Percentiles rank a stretch among this genome's conserved stretches.
Evolutionary conservation across 768 basidiomycete genomes (phyloP).

Genomic region (Suillus subalutaceus): DNA sequence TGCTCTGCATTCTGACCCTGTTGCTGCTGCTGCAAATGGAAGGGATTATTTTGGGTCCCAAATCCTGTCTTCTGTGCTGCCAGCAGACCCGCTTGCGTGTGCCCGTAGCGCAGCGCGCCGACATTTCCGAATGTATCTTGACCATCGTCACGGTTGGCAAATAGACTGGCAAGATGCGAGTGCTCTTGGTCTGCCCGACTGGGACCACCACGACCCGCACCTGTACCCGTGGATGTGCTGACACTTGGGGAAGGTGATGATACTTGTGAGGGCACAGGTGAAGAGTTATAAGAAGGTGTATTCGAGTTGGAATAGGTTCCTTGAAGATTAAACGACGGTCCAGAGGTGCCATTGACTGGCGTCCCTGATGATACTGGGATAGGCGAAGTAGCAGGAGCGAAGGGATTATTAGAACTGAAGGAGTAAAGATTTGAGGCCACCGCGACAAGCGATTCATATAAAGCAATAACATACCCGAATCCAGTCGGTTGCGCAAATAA

Average conservation of each 20-base stretch:
- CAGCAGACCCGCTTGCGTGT: conserved; percentile 56
- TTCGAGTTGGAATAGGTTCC: conserved; percentile 63
- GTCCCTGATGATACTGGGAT: conserved; percentile 35
- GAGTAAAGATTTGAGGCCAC: conserved; percentile 28
- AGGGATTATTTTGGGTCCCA: conserved; percentile 65
- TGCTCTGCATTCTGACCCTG: conserved; percentile 60
- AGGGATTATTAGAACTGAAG: conserved; percentile 91
- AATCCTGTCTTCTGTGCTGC: conserved; percentile 50
- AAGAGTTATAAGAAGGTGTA: conserved; percentile 32
- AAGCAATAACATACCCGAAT: conserved; percentile 57
- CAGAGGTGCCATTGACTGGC: conserved; percentile 34
- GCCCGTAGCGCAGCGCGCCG: conserved; percentile 74
- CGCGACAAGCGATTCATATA: conserved; percentile 3
- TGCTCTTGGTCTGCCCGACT: conserved; percentile 69
- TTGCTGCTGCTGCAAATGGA: conserved; percentile 58
- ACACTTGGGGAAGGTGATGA: conserved; percentile 40
- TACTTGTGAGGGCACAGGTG: conserved; percentile 47
- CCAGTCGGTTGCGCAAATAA: conserved; percentile 70
- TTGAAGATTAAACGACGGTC: conserved; percentile 66
- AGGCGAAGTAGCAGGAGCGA: conserved; percentile 54
- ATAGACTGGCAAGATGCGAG: conserved; percentile 72
- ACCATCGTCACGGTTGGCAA: conserved; percentile 90
- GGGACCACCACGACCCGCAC: conserved; percentile 24
- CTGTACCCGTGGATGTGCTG: conserved; percentile 22
- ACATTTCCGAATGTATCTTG: conserved; percentile 95